A percentile compares a stretch with the other conserved stretches of the same genome.
phyloP scores from a whole-genome alignment of 176 grass and related monocot genomes.

The maize (Zea mays) region Zm-B73-REFERENCE-NAM-5.0 NC_050098.1:9837501-9838000 shows the following conservation, averaged over 20 bases:
- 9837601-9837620: constrained; percentile 43
- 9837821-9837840: constrained; percentile 94
- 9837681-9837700: constrained; percentile 78
- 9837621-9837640: constrained; percentile 31
- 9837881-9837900: constrained; percentile 56
- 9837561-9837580: no score
- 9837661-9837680: constrained; percentile 36
- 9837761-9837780: constrained; percentile 74
- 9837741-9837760: constrained; percentile 35
- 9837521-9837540: neutral
- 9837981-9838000: constrained; percentile 71
- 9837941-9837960: neutral
- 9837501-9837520: neutral
- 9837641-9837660: constrained; percentile 18
- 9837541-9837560: neutral
- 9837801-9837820: constrained; percentile 75
- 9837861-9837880: constrained; percentile 71
- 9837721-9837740: constrained; percentile 77
- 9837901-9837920: constrained; percentile 36
- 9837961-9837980: constrained; percentile 49
- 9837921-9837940: constrained; percentile 10
- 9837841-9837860: constrained; percentile 47
- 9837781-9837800: constrained; percentile 91
- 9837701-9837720: constrained; percentile 75
- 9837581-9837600: constrained; percentile 33